phyloP scores from a whole-genome alignment of 495 filamentous ascomycete genomes.

The Trichoderma erinaceum region DNA sequence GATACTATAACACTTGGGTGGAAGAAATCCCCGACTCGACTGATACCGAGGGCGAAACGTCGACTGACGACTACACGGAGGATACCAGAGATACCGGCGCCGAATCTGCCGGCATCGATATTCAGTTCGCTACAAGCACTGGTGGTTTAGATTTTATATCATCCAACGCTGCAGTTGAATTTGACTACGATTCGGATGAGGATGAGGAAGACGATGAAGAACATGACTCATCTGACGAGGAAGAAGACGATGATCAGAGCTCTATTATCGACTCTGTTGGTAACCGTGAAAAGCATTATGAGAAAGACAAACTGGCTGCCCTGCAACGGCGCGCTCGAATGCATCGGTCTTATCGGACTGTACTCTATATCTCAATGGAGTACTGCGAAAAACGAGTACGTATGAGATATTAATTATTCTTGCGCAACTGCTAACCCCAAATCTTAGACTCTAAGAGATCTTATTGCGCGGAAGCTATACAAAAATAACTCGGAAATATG shows the following conservation, averaged over 20 bases:
- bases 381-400: conserved; percentile 88
- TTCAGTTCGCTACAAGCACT: conserved; percentile 62
- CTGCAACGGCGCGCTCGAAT: conserved; percentile 14
- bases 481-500: conserved; percentile 71
- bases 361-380: conserved; percentile 69
- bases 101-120: conserved; percentile 40
- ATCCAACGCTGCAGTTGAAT: conserved; percentile 71
- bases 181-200: conserved; percentile 74
- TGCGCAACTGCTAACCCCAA: conserved; percentile 1
- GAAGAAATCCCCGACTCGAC: conserved; percentile 59
- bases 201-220: conserved; percentile 43
- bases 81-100: conserved; percentile 27
- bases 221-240: conserved; percentile 28
- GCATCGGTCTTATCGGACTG: conserved; percentile 30
- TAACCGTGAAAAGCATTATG: conserved; percentile 19
- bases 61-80: conserved; percentile 47
- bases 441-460: conserved; percentile 74
- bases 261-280: conserved; percentile 24
- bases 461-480: conserved; percentile 71
- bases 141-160: conserved; percentile 91
- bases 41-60: conserved; percentile 52
- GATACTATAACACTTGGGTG: conserved; percentile 92
- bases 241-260: conserved; percentile 25
- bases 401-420: conserved; percentile 15
- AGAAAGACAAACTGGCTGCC: conserved; percentile 25